A percentile compares a stretch with the other conserved stretches of the same genome.
Conservation (phyloP, 176 grass and related monocot species). For the Carex kokanica region DNA sequence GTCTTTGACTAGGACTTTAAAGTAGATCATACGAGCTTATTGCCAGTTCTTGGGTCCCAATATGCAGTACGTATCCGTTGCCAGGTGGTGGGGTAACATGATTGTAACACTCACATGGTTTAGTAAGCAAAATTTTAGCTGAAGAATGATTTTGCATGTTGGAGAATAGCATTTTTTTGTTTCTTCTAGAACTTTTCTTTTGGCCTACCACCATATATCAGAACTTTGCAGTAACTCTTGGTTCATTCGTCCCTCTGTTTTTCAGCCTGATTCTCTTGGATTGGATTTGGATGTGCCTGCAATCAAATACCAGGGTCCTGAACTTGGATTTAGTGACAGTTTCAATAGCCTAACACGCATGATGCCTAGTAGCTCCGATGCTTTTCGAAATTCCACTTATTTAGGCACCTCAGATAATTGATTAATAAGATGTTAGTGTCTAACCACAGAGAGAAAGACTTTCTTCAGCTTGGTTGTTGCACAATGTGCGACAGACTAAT, state of each 20-base stretch:
- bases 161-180: background rate
- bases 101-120: background rate
- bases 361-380: slow-evolving; percentile 77
- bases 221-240: slow-evolving; percentile 10
- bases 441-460: background rate
- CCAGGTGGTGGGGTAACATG: background rate
- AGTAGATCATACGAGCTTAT: background rate
- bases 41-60: background rate
- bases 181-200: background rate
- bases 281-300: slow-evolving; percentile 67
- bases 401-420: slow-evolving; percentile 33
- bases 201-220: slow-evolving; percentile 2
- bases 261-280: slow-evolving; percentile 87
- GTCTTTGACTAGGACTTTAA: background rate
- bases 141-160: background rate
- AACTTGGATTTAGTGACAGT: slow-evolving; percentile 61
- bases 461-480: slow-evolving; percentile 19
- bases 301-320: slow-evolving; percentile 49
- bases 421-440: slow-evolving; percentile 18
- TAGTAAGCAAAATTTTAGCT: background rate
- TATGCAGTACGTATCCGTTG: background rate
- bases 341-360: slow-evolving; percentile 74
- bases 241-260: slow-evolving; percentile 23
- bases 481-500: slow-evolving; percentile 13
- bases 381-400: slow-evolving; percentile 70